A percentile compares a stretch with the other conserved stretches of the same genome.
Evolutionary conservation across 257 asterid genomes (phyloP).

Genomic region (Salvia splendens): DNA sequence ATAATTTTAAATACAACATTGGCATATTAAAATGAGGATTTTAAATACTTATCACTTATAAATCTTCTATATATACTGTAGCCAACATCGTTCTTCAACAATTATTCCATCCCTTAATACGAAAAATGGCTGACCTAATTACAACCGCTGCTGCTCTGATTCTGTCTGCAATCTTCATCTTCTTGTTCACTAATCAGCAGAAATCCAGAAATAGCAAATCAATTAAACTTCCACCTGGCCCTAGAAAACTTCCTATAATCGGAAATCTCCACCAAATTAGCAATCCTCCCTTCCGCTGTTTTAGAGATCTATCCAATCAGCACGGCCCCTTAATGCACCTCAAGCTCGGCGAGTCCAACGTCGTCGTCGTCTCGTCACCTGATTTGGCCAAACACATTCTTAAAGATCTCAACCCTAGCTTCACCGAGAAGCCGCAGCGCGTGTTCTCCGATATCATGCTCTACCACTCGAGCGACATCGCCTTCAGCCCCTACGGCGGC

Average conservation of each 20-base stretch:
- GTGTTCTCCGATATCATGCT: slow-evolving; percentile 10
- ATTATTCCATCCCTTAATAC: too few species aligned
- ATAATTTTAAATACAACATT: too few species aligned
- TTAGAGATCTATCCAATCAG: too few species aligned
- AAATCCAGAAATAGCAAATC: not conserved
- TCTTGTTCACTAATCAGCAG: not conserved
- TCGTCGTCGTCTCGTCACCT: slow-evolving; percentile 6
- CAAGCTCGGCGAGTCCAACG: slow-evolving; percentile 11
- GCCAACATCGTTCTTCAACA: too few species aligned
- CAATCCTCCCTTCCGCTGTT: not conserved
- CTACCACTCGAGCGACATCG: slow-evolving; percentile 25
- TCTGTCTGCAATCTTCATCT: not conserved
- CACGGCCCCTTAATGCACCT: slow-evolving; percentile 23
- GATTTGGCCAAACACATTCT: not conserved
- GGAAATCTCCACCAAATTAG: slow-evolving; percentile 7
- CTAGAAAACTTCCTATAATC: not conserved
- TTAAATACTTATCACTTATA: too few species aligned
- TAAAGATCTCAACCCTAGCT: not conserved
- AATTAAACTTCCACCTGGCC: slow-evolving; percentile 3
- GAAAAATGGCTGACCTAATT: too few species aligned
- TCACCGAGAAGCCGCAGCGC: slow-evolving; percentile 7
- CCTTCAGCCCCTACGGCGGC: not conserved
- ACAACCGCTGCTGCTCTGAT: not conserved
- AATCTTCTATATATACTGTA: too few species aligned
- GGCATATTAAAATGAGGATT: too few species aligned